Conservation (phyloP, 108 stramenopile genomes). For the Conticribra weissflogii region DNA sequence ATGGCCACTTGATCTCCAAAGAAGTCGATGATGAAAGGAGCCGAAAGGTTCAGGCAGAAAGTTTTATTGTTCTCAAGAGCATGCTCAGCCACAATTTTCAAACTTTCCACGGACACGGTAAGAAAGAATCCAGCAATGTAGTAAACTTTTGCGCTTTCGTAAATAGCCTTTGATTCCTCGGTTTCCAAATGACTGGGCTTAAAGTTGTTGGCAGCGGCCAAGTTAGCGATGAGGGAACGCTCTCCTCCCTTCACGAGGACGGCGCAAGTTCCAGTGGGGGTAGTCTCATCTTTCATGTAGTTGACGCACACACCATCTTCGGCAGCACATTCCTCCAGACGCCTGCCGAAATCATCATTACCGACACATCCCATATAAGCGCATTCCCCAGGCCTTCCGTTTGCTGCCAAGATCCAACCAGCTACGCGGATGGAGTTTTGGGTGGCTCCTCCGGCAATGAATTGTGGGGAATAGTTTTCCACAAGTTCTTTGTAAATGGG, state of each 20-base stretch:
- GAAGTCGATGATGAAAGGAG: conserved; percentile 98
- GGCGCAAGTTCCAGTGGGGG: conserved; percentile 99
- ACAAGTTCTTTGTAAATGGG: conserved; percentile 93
- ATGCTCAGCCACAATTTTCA: conserved; percentile 91
- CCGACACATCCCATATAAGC: conserved; percentile 97
- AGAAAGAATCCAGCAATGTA: conserved; percentile 99
- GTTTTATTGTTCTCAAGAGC: conserved; percentile 89
- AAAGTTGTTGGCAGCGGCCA: conserved; percentile 99
- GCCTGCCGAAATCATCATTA: conserved; percentile 82
- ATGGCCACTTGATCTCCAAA: conserved; percentile 95
- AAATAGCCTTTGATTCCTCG: conserved; percentile 90
- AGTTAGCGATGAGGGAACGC: conserved; percentile 95
- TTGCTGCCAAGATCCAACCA: conserved; percentile 93
- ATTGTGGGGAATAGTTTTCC: conserved; percentile 83
- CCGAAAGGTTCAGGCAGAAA: conserved; percentile 97
- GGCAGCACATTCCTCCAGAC: conserved; percentile 87
- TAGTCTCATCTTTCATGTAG: conserved; percentile 94
- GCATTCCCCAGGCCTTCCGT: conserved; percentile 62
- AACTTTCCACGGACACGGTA: conserved; percentile 94
- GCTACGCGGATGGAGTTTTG: conserved; percentile 99
- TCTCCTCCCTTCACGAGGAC: conserved; percentile 95
- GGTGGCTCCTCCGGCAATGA: conserved; percentile 99
- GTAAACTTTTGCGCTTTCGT: conserved; percentile 83
- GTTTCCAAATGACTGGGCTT: conserved; percentile 92
- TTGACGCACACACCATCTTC: conserved; percentile 94